Evolutionary conservation across 1,284 basidiomycete species (phyloP), one percentile per base, ranked within the genome.

Genomic region (Apiotrichum domesticum): DNA sequence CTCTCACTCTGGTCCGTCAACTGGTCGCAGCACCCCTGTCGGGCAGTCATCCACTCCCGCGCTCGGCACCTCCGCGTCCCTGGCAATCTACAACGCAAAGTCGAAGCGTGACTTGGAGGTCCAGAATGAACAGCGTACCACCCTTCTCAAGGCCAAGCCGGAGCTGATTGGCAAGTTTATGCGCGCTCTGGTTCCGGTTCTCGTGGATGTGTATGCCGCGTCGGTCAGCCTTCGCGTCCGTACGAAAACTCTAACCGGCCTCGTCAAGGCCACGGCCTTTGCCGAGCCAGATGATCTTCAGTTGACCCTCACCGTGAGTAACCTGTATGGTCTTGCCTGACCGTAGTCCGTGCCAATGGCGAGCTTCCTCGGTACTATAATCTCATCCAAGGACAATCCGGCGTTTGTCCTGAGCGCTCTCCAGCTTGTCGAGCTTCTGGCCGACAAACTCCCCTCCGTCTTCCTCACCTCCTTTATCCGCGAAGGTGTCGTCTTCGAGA

Each of bases 191-290:
- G 85, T 95, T 1, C 94, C 94, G 0, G 91, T 94, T 48, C 81
- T 97, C 51, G 86, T 96, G 56, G 93, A 97, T 67, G 93, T 97
- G 7, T 97, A 95, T 75, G 87, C 91, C 21, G 93, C 94, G 9
- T 95, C 90, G 67, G 91, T 97, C 37, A 85, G 86, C 54, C 84
- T 86, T 0, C 85, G 88, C 6, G 85, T 96, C 3, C 82, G 93
- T 58, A 84, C 87, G 51, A 94, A 94, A 79, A 88, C 90, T 0
- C 79, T 97, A 58, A 87, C 86, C 0, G 90, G 87, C 1, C 68
- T 97, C 51, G 76, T 94, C 62, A 95, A 96, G 72, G 90, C 93
- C 2, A 84, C 92, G 51, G 87, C 88, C 61, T 97, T 93, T 73
- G 80, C 90, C 45, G 86, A 90, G 56, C 82, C 83, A 4, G 84